Conservation (phyloP, 1,284 basidiomycete species). For the Pulchroboletus neoregius region DNA sequence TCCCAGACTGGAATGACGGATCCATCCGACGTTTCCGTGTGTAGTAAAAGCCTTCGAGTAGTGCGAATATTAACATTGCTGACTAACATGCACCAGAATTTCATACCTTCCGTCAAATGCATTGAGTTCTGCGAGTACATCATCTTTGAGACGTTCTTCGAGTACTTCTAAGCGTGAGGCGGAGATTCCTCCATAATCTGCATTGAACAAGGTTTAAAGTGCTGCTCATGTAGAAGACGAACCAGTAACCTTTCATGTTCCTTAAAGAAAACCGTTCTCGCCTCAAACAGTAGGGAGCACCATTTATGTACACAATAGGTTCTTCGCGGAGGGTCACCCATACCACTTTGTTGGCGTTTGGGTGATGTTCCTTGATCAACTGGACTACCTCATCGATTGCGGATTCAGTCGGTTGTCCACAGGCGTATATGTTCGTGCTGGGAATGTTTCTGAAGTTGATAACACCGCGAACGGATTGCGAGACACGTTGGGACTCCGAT, state of each 20-base stretch:
- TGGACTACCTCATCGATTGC: constrained; percentile 84
- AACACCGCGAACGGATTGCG: constrained; percentile 79
- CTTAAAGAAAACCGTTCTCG: constrained; percentile 77
- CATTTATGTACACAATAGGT: constrained; percentile 93
- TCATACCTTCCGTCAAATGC: constrained; percentile 77
- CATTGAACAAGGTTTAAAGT: constrained; percentile 4
- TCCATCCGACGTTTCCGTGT: constrained; percentile 87
- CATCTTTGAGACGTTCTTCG: constrained; percentile 89
- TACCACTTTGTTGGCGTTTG: constrained; percentile 60
- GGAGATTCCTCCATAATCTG: constrained; percentile 92
- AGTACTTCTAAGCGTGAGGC: constrained; percentile 81
- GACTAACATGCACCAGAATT: neutral
- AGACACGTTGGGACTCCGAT: constrained; percentile 60
- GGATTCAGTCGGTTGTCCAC: constrained; percentile 89
- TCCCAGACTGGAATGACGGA: constrained; percentile 96
- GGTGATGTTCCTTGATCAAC: constrained; percentile 62
- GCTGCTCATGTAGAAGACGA: constrained; percentile 1
- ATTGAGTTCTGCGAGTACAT: constrained; percentile 81
- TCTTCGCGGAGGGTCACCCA: constrained; percentile 96
- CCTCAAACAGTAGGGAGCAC: constrained; percentile 75
- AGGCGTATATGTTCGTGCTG: constrained; percentile 82
- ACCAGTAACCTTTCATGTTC: constrained; percentile 74
- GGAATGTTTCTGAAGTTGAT: constrained; percentile 92
- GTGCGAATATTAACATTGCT: constrained; percentile 1
- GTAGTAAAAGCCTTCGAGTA: constrained; percentile 64